phyloP scores from a whole-genome alignment of 768 basidiomycete species.

The Lactarius indigo region DNA sequence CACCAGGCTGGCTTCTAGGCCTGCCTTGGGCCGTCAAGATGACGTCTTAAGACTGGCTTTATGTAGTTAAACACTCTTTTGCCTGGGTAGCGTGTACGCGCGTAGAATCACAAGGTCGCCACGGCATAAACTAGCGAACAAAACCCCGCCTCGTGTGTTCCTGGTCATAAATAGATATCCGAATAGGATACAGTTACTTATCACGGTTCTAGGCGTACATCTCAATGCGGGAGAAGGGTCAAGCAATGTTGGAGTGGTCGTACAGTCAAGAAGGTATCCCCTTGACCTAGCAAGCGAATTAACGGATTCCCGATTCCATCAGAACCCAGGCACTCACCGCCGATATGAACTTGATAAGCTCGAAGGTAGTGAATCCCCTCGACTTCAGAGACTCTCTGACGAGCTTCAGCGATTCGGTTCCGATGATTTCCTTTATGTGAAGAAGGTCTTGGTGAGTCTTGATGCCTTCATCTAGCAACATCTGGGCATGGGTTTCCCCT shows the following conservation, averaged over 20 bases:
- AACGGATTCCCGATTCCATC: background rate
- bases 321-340: background rate
- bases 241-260: background rate
- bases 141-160: background rate
- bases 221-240: background rate
- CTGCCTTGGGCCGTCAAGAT: background rate
- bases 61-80: background rate
- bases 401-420: background rate
- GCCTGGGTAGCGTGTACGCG: background rate
- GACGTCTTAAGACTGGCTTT: background rate
- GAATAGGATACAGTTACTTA: background rate
- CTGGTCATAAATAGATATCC: background rate
- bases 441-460: background rate
- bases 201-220: background rate
- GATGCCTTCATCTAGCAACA: conserved; percentile 10
- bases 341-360: conserved; percentile 8
- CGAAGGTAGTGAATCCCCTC: conserved; percentile 11
- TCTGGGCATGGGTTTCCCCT: background rate
- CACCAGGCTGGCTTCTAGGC: background rate
- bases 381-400: background rate
- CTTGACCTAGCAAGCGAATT: background rate
- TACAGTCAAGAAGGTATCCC: background rate
- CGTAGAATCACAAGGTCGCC: background rate
- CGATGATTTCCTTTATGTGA: background rate
- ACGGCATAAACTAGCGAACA: background rate